These are phyloP conservation scores for Fraxinus baroniana DNA, from an alignment of 305 asterid species.

Conservation along the genomic window DNA sequence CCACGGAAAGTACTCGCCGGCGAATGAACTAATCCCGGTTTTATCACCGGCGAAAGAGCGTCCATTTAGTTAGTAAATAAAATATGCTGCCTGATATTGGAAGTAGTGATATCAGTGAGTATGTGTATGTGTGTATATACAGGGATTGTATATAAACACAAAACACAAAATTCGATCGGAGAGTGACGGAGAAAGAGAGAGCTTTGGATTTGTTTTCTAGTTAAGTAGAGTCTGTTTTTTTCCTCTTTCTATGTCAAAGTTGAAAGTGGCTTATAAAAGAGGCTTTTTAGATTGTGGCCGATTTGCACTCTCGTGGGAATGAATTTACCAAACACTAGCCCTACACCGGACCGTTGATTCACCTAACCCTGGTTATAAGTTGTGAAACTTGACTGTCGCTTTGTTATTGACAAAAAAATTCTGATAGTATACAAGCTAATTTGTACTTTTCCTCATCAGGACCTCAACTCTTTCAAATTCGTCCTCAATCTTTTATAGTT, in stretches of 20 bases:
- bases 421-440: neutral
- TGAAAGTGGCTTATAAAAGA: neutral
- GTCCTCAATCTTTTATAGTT: neutral
- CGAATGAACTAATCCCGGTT: conserved; percentile 33
- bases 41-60: conserved; percentile 55
- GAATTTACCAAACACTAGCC: neutral
- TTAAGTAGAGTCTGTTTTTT: neutral
- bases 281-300: neutral
- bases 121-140: neutral
- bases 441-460: too few species aligned
- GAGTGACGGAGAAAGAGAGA: conserved; percentile 57
- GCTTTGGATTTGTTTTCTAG: conserved; percentile 27
- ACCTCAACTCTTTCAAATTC: too few species aligned
- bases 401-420: neutral
- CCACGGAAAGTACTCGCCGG: conserved; percentile 20
- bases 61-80: conserved; percentile 34
- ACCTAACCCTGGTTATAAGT: neutral
- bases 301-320: neutral
- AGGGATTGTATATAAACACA: neutral
- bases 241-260: neutral
- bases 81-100: neutral
- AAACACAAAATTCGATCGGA: conserved; percentile 25
- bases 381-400: neutral
- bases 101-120: neutral
- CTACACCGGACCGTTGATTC: neutral